Evolutionary conservation across 495 filamentous ascomycete species (phyloP), one percentile per base, ranked within the genome.

Genomic region (Gamarada debralockiae): DNA sequence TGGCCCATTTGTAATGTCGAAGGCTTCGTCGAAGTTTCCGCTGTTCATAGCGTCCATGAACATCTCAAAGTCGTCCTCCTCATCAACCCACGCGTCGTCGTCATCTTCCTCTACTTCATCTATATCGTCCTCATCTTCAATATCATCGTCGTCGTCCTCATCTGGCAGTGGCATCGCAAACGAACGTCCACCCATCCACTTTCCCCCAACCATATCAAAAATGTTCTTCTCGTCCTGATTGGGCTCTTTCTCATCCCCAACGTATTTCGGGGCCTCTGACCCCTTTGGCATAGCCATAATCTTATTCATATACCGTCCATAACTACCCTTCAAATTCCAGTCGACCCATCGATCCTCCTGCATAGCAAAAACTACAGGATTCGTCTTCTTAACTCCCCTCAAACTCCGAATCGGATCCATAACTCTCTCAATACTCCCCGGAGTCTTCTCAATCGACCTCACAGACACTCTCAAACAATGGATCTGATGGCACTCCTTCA

Each of bases 211-310:
- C n/a, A n/a, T n/a, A n/a, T n/a, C n/a, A n/a, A n/a, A n/a, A n/a
- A n/a, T n/a, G n/a, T n/a, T n/a, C n/a, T n/a, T n/a, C n/a, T n/a
- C n/a, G n/a, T n/a, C n/a, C n/a, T n/a, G n/a, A n/a, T n/a, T n/a
- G n/a, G n/a, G n/a, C 57, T 43, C 3, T 46, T 24, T 46, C 2
- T 46, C 43, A 21, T 24, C 21, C 4, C 13, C 2, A 18, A 17
- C 29, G 17, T 34, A 48, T 13, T 48, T 34, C 9, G 25, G 45
- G 2, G 45, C 29, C n/a, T 33, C 24, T 1, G 25, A 12, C 3
- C 27, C 45, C 29, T 15, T 21, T n/a, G 45, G 27, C 25, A 48
- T n/a, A n/a, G 45, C 24, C 29, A 48, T 33, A 36, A 34, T 29
- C 29, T 13, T 18, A 3, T 48, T 5, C 45, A 48, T 13, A 29